phyloP scores from a whole-genome alignment of 352 stramenopile species.

The Globisporangium spinosum region DNA sequence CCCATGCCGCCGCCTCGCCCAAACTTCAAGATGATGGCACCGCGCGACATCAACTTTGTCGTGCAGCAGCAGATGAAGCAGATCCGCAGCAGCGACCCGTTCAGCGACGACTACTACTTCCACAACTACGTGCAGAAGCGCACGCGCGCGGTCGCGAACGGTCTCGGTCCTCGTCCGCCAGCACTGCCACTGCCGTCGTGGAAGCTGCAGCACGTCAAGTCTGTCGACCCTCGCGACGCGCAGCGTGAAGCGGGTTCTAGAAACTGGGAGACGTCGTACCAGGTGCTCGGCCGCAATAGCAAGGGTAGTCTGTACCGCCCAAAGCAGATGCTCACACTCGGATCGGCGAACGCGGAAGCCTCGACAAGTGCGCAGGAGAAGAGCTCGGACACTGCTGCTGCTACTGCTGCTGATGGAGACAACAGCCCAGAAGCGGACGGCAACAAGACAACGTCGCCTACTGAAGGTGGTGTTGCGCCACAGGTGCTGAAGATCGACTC shows the following conservation, averaged over 20 bases:
- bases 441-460: neutral
- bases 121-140: constrained; percentile 84
- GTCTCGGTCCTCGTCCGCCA: constrained; percentile 26
- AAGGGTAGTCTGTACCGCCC: constrained; percentile 79
- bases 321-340: constrained; percentile 61
- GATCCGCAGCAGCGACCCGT: constrained; percentile 80
- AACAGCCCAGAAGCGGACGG: constrained; percentile 2
- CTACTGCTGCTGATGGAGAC: constrained; percentile 1
- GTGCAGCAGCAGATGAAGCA: constrained; percentile 86
- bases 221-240: constrained; percentile 52
- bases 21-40: constrained; percentile 83
- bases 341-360: constrained; percentile 15
- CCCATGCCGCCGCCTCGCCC: constrained; percentile 41
- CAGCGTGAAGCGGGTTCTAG: constrained; percentile 65
- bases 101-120: constrained; percentile 89
- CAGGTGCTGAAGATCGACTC: constrained; percentile 62
- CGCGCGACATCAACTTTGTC: constrained; percentile 82
- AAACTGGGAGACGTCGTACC: constrained; percentile 67
- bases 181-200: constrained; percentile 63
- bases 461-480: constrained; percentile 10
- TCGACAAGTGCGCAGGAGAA: constrained; percentile 8
- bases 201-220: constrained; percentile 85
- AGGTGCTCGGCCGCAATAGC: constrained; percentile 74
- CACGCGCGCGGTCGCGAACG: constrained; percentile 25
- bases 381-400: constrained; percentile 13